A percentile compares a stretch with the other conserved stretches of the same genome.
phyloP scores from a whole-genome alignment of 2,329 filamentous ascomycete species.

The Fusarium citri region DNA sequence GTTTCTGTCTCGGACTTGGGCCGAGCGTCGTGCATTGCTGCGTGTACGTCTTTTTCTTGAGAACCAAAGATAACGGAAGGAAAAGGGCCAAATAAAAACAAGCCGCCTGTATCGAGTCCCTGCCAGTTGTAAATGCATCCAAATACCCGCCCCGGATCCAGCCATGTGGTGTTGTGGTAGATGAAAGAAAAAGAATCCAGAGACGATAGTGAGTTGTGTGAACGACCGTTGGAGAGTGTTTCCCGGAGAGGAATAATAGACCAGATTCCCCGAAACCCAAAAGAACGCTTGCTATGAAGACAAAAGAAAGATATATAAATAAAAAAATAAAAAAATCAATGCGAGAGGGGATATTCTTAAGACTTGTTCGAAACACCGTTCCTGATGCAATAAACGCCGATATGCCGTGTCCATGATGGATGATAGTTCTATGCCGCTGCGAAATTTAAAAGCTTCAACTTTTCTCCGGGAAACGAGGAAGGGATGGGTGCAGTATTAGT shows the following conservation, averaged over 20 bases:
- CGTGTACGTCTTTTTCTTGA: conserved; percentile 68
- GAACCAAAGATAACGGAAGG: conserved; percentile 47
- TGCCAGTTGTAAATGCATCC: conserved; percentile 66
- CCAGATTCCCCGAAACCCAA: conserved; percentile 51
- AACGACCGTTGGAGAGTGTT: conserved; percentile 49
- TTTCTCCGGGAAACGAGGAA: conserved; percentile 51
- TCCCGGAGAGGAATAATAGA: conserved; percentile 54
- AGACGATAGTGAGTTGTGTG: conserved; percentile 53
- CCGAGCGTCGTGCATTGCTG: conserved; percentile 72
- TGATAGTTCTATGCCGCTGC: conserved; percentile 55
- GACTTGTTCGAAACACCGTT: conserved; percentile 54
- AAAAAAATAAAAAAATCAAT: conserved; percentile 40
- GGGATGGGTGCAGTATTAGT: conserved; percentile 52
- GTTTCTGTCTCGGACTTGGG: conserved; percentile 61
- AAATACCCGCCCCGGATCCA: conserved; percentile 64
- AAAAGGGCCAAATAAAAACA: conserved; percentile 52
- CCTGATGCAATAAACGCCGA: conserved; percentile 60
- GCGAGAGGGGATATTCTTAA: conserved; percentile 54
- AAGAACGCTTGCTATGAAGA: conserved; percentile 61
- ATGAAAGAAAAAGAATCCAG: conserved; percentile 52
- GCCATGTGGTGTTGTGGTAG: conserved; percentile 62
- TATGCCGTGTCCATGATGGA: conserved; percentile 51
- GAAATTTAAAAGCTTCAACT: conserved; percentile 49
- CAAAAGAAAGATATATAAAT: conserved; percentile 48
- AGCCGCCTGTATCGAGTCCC: conserved; percentile 61